Percentiles rank a stretch among this genome's conserved stretches.
Conservation (phyloP, 441 rosid genomes). For the Erysimum pusillum region DNA sequence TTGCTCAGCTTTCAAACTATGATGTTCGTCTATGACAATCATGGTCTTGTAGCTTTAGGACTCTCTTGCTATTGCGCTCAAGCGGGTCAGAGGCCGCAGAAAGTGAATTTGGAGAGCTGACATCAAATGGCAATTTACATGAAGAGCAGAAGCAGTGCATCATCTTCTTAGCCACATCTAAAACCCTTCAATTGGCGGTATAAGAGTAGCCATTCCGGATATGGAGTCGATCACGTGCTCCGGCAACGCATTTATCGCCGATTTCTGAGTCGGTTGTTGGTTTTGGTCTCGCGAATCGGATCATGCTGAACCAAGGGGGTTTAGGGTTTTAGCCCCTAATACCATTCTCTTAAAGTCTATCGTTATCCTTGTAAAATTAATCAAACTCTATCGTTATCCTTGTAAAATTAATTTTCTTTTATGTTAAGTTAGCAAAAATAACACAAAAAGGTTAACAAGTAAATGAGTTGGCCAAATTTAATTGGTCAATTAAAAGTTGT, state of each 20-base stretch:
- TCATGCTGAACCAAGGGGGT: conserved; percentile 45
- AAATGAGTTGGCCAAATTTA: too few relatives aligned
- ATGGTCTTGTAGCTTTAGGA: too few relatives aligned
- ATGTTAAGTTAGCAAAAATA: too few relatives aligned
- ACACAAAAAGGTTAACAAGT: too few relatives aligned
- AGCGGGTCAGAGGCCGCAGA: not conserved
- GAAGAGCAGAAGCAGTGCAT: conserved; percentile 6
- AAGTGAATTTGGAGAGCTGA: not conserved
- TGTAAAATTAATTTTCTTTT: too few relatives aligned
- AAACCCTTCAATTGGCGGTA: conserved; percentile 89
- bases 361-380: too few relatives aligned
- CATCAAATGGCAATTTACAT: not conserved
- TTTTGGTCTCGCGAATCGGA: conserved; percentile 52
- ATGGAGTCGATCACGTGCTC: conserved; percentile 81
- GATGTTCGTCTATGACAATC: not conserved
- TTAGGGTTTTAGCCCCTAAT: conserved; percentile 20
- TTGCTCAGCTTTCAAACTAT: not conserved
- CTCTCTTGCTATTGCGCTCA: not conserved
- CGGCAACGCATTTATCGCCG: conserved; percentile 77
- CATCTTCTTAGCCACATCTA: conserved; percentile 66
- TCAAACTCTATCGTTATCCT: too few relatives aligned
- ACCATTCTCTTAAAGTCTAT: too few relatives aligned
- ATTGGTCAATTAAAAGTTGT: too few relatives aligned
- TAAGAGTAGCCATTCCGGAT: conserved; percentile 78
- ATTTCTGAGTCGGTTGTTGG: conserved; percentile 40